Base-by-base conservation (phyloP, 116 monocot genomes). In the Trichopus zeylanicus region DNA sequence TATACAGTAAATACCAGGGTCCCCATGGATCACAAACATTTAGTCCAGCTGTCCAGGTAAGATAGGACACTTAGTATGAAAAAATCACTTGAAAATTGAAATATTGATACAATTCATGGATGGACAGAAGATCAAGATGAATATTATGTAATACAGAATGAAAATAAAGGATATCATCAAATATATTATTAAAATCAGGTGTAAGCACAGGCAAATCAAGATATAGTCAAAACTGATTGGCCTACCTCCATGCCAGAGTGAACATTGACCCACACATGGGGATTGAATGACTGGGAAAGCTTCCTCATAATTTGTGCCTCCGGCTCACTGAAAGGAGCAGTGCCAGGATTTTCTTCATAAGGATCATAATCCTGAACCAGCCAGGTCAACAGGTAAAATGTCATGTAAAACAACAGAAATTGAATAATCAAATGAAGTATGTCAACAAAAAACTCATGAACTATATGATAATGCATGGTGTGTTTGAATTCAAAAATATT, bases 201-300 rank as follows among this genome's bases (percentile, higher is more conserved):
- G n/a, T n/a, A n/a, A n/a, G n/a, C n/a, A n/a, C n/a, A n/a, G n/a
- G n/a, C n/a, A n/a, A n/a, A n/a, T n/a, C n/a, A n/a, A n/a, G n/a
- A n/a, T n/a, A n/a, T n/a, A n/a, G n/a, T n/a, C n/a, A n/a, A 15
- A 60, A 59, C 24, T 37, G 49, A 34, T 68, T 12, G 29, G 46
- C 21, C 35, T 75, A 98, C 91, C 98, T 98, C 91, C 98, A 98
- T 98, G 53, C 98, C 98, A 52, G 98, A 98, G 63, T 98, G 98
- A 19, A 98, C 82, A 78, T 84, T 91, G 54, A 98, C 91, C 98
- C 91, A 91, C 37, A 98, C 76, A 85, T 97, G 97, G 31, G 97
- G 97, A 30, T 85, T 57, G 67, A 91, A 98, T 28, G 82, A 85
- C 22, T 49, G 55, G 11, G 91, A 70, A 19, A 98, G 70, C 60